phyloP scores from a whole-genome alignment of 805 yeast species.

The Yarrowia sp. region DNA sequence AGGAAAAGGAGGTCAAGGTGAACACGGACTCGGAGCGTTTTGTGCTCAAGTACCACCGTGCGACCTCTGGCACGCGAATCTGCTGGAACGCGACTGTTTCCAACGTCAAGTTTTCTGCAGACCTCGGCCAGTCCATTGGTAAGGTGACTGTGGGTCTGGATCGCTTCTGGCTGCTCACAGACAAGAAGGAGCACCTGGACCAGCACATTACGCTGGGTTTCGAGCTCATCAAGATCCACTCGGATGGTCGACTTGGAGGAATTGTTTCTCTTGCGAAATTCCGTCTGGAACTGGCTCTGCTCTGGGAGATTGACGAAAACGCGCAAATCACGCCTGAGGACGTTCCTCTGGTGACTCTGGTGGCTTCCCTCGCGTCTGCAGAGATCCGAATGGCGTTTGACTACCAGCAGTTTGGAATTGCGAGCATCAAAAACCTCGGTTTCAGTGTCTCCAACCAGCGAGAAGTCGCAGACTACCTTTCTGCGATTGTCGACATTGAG shows the following conservation, averaged over 20 bases:
- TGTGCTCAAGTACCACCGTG: constrained; percentile 49
- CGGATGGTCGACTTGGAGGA: constrained; percentile 83
- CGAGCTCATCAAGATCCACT: constrained; percentile 48
- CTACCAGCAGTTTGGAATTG: constrained; percentile 76
- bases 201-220: constrained; percentile 66
- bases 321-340: constrained; percentile 35
- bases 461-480: constrained; percentile 57
- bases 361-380: constrained; percentile 53
- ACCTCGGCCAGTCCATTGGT: constrained; percentile 84
- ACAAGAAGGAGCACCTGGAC: constrained; percentile 64
- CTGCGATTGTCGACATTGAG: constrained; percentile 39
- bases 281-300: constrained; percentile 59
- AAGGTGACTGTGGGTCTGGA: constrained; percentile 53
- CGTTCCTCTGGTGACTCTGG: constrained; percentile 65
- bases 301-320: constrained; percentile 51
- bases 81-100: constrained; percentile 69
- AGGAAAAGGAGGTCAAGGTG: constrained; percentile 1
- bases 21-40: constrained; percentile 30
- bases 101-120: constrained; percentile 55
- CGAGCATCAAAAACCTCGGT: constrained; percentile 47
- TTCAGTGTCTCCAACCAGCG: constrained; percentile 68
- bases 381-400: constrained; percentile 71
- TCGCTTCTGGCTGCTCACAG: constrained; percentile 63
- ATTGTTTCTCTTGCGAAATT: constrained; percentile 48
- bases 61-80: constrained; percentile 58